A percentile compares a stretch with the other conserved stretches of the same genome.
Conservation (phyloP, 2,329 filamentous ascomycete species). For the Claviceps fusiformis region DNA sequence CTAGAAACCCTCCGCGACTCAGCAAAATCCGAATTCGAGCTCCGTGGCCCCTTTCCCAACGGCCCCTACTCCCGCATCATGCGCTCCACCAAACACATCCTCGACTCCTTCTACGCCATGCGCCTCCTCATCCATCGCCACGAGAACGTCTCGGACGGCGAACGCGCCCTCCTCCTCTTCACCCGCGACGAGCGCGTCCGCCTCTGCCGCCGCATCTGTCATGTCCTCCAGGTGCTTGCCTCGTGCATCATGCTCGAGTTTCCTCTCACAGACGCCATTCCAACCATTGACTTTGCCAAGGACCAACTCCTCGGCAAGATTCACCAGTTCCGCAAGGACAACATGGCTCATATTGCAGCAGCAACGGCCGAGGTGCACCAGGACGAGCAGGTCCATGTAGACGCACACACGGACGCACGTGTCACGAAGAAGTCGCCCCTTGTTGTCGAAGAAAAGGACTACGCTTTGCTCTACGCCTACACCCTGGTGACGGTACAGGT, state of each 20-base stretch:
- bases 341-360: slow-evolving; percentile 21
- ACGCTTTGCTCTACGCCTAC: slow-evolving; percentile 86
- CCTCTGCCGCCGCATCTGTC: slow-evolving; percentile 78
- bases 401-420: slow-evolving; percentile 6
- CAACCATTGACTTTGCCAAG: slow-evolving; percentile 65
- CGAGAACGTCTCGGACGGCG: slow-evolving; percentile 59
- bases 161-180: slow-evolving; percentile 65
- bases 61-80: slow-evolving; percentile 62
- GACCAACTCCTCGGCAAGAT: slow-evolving; percentile 78
- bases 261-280: slow-evolving; percentile 77
- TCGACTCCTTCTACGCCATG: slow-evolving; percentile 94
- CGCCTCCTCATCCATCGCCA: slow-evolving; percentile 81
- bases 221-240: slow-evolving; percentile 75
- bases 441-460: slow-evolving; percentile 60
- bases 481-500: slow-evolving; percentile 56
- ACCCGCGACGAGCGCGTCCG: slow-evolving; percentile 68
- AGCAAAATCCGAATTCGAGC: slow-evolving; percentile 75
- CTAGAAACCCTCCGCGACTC: slow-evolving; percentile 60
- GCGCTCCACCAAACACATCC: slow-evolving; percentile 65
- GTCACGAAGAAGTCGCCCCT: slow-evolving; percentile 11
- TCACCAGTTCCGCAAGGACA: slow-evolving; percentile 69
- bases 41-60: slow-evolving; percentile 74
- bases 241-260: slow-evolving; percentile 92
- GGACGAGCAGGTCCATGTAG: slow-evolving; percentile 2
- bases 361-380: background rate